A percentile compares a stretch with the other conserved stretches of the same genome.
These are phyloP conservation scores for Leucaena leucocephala DNA, from an alignment of 306 rosid genomes.

Conservation along the genomic window DNA sequence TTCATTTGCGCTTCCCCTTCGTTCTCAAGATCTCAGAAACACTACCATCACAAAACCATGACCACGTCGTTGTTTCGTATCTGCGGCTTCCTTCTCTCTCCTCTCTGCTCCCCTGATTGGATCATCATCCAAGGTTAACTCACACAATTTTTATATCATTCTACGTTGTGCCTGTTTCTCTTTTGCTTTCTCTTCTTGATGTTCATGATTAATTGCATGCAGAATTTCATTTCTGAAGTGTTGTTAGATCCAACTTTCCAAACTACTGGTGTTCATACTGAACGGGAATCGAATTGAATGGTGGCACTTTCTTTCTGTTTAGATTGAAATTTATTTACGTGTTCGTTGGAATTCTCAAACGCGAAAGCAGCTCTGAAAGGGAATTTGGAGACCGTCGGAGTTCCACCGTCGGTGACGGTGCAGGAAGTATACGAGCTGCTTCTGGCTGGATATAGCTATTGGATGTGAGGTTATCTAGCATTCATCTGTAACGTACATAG, in stretches of 20 bases:
- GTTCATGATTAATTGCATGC: conserved; percentile 17
- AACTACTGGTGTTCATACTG: conserved; percentile 35
- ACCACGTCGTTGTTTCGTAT: conserved; percentile 39
- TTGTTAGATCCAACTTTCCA: conserved; percentile 24
- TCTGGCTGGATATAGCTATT: conserved; percentile 83
- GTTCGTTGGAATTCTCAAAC: conserved; percentile 36
- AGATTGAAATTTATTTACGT: neutral
- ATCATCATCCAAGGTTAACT: conserved; percentile 22
- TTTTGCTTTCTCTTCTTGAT: conserved; percentile 11
- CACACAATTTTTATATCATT: neutral
- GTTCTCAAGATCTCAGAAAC: neutral
- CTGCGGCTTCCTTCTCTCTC: conserved; percentile 40
- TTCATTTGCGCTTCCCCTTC: neutral
- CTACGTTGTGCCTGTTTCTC: neutral
- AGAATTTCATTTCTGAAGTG: conserved; percentile 32
- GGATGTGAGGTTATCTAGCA: conserved; percentile 65
- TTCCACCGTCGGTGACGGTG: conserved; percentile 82
- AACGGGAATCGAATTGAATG: neutral
- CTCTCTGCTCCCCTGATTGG: conserved; percentile 21
- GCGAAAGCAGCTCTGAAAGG: conserved; percentile 47
- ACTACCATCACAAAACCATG: conserved; percentile 37
- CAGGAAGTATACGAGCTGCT: conserved; percentile 83
- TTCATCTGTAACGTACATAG: neutral
- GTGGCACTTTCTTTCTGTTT: neutral
- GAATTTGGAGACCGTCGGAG: conserved; percentile 52